Conservation (phyloP, 2,329 filamentous ascomycete genomes). For the Diaporthe vaccinii region DNA sequence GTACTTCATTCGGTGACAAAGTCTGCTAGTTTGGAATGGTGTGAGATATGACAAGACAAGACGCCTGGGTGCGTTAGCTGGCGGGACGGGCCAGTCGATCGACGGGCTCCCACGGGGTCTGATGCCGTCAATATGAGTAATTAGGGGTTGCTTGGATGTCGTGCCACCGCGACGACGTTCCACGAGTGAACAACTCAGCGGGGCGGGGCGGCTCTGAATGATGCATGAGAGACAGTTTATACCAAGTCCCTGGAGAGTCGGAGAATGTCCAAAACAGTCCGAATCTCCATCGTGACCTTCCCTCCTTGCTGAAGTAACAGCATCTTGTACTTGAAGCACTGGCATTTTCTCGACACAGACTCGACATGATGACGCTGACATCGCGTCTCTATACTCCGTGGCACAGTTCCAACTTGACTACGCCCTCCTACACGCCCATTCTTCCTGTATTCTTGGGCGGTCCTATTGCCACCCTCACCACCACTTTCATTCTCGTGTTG, state of each 20-base stretch:
- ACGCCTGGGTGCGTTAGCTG: background rate
- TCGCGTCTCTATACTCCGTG: conserved; percentile 17
- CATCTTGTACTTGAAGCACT: background rate
- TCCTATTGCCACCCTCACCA: background rate
- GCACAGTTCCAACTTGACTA: background rate
- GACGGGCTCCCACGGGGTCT: background rate
- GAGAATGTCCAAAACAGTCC: background rate
- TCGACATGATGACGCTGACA: background rate
- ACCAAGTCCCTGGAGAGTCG: too few relatives aligned
- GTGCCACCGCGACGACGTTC: background rate
- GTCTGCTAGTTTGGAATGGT: background rate
- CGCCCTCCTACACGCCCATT: background rate
- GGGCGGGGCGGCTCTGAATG: background rate
- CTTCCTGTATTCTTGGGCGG: background rate
- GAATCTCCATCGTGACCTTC: background rate
- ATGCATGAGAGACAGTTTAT: background rate
- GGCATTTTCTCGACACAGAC: background rate
- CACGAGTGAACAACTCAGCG: background rate
- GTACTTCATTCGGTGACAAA: background rate
- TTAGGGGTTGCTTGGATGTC: background rate
- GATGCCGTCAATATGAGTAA: background rate
- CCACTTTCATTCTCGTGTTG: background rate
- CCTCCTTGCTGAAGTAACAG: background rate
- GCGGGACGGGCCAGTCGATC: background rate
- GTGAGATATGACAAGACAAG: background rate